phyloP scores from a whole-genome alignment of 345 rosid genomes.

The Euphorbia pulcherrima region DNA sequence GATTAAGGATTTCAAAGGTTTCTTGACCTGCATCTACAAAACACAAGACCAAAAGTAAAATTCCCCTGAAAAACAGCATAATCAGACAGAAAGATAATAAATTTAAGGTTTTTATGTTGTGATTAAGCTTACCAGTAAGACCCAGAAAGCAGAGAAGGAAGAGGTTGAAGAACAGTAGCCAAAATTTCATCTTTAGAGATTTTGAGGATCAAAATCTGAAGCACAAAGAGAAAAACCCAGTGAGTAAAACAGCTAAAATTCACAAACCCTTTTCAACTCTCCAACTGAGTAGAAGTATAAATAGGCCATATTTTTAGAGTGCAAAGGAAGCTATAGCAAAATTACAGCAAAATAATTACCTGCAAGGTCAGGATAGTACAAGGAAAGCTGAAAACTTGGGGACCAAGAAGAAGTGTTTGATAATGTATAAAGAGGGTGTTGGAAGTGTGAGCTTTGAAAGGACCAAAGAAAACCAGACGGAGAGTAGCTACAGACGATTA shows the following conservation, averaged over 20 bases:
- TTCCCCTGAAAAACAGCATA: no score
- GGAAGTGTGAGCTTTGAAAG: not conserved
- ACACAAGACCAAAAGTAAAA: not conserved
- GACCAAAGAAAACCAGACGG: not conserved
- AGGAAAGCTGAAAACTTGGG: not conserved
- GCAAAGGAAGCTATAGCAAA: not conserved
- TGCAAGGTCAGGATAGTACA: not conserved
- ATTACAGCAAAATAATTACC: not conserved
- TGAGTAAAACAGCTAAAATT: slow-evolving; percentile 20
- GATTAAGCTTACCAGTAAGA: slow-evolving; percentile 41
- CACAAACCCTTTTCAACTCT: not conserved
- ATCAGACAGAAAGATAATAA: not conserved
- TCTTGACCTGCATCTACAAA: slow-evolving; percentile 57
- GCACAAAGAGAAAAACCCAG: not conserved
- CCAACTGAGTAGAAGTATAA: not conserved
- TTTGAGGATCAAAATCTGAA: not conserved
- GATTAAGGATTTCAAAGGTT: slow-evolving; percentile 36
- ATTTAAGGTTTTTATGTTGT: not conserved
- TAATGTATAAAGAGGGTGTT: not conserved
- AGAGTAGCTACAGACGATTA: not conserved
- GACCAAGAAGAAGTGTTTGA: not conserved
- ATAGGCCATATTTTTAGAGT: no score
- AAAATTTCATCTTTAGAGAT: slow-evolving; percentile 18
- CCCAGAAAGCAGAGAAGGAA: slow-evolving; percentile 42
- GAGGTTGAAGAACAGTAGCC: slow-evolving; percentile 22